These are phyloP conservation scores for Aureobasidium sp. DNA, from an alignment of 2,329 filamentous ascomycete genomes.

Conservation along the genomic window DNA sequence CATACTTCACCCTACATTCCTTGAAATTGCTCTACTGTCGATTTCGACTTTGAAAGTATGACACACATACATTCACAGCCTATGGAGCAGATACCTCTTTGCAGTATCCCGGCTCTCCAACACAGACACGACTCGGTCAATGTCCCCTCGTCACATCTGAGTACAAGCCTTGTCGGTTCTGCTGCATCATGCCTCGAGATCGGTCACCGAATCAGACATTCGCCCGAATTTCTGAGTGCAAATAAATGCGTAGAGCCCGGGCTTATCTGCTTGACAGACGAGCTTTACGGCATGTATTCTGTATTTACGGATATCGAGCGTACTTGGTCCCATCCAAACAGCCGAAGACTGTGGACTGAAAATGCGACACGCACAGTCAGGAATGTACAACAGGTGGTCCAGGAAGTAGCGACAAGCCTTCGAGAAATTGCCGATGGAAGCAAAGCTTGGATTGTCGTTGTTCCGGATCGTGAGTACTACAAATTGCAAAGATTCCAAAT, in stretches of 20 bases:
- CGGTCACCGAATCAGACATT: neutral
- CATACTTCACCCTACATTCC: too few species aligned
- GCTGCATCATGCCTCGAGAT: neutral
- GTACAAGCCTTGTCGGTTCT: neutral
- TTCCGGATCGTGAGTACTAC: neutral
- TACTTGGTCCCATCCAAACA: neutral
- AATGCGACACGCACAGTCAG: neutral
- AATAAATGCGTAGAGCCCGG: neutral
- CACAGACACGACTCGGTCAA: neutral
- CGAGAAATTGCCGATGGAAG: neutral
- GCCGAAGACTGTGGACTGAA: neutral
- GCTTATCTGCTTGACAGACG: neutral
- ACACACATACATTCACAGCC: too few species aligned
- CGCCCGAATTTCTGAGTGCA: neutral
- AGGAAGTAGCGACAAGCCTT: neutral
- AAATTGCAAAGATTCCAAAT: neutral
- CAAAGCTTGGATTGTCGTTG: neutral
- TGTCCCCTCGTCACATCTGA: neutral
- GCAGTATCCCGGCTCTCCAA: neutral
- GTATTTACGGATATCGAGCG: neutral
- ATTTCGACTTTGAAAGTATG: too few species aligned
- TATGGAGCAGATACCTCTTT: neutral
- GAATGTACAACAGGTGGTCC: neutral
- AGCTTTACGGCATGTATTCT: neutral
- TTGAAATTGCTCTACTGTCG: too few species aligned